Evolutionary conservation across 345 rosid genomes (phyloP).

Genomic region (Orychophragmus violaceus): DNA sequence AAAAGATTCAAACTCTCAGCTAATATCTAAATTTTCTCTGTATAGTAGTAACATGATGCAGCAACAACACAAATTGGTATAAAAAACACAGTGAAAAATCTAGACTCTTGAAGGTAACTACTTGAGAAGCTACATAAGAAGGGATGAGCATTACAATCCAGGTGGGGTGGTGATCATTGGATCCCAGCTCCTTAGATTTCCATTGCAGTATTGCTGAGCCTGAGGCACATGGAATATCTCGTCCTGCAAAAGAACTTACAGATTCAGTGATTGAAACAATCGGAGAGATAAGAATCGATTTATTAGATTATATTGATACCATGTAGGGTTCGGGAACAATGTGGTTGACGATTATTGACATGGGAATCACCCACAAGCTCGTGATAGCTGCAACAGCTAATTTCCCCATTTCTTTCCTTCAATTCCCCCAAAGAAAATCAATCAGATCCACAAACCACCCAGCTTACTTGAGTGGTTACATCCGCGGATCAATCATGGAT

Average conservation of each 20-base stretch:
- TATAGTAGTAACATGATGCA: too few relatives aligned
- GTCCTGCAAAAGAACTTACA: constrained; percentile 51
- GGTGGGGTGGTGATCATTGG: constrained; percentile 99
- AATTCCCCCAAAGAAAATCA: not conserved
- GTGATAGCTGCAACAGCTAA: constrained; percentile 50
- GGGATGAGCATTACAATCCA: constrained; percentile 55
- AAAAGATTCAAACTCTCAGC: not conserved
- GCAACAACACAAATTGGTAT: not conserved
- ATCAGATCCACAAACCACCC: not conserved
- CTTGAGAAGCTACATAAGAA: too few relatives aligned
- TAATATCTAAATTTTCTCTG: not conserved
- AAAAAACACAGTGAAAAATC: too few relatives aligned
- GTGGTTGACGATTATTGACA: constrained; percentile 57
- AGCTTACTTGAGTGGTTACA: not conserved
- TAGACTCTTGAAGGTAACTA: too few relatives aligned
- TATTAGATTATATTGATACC: too few relatives aligned
- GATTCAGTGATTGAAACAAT: not conserved
- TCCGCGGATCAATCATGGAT: not conserved
- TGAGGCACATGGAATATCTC: constrained; percentile 95
- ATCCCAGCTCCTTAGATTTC: constrained; percentile 82
- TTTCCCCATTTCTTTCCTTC: constrained; percentile 47
- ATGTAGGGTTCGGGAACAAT: constrained; percentile 85
- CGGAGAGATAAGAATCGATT: not conserved
- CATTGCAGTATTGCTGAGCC: constrained; percentile 75
- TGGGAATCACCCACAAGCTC: constrained; percentile 70